phyloP scores from a whole-genome alignment of 1,139 yeast genomes.

The Geotrichum macrosporum region DNA sequence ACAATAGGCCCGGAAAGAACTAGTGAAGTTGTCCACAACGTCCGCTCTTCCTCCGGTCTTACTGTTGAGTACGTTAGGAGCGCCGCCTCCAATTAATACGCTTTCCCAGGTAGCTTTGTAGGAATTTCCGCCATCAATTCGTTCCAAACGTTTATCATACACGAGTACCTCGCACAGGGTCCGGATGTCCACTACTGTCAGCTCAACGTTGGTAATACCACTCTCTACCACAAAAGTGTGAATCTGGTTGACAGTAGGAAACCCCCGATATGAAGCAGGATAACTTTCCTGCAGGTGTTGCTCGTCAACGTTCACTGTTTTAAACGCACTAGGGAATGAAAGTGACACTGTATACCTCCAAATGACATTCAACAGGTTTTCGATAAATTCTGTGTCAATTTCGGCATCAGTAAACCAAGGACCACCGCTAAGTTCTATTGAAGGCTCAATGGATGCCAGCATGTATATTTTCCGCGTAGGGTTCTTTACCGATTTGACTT shows the following conservation, averaged over 20 bases:
- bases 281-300: conserved; percentile 40
- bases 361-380: conserved; percentile 71
- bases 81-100: conserved; percentile 59
- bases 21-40: too few species aligned
- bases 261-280: conserved; percentile 55
- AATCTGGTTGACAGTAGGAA: conserved; percentile 67
- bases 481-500: conserved; percentile 85
- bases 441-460: conserved; percentile 90
- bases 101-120: conserved; percentile 54
- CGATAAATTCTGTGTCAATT: conserved; percentile 88
- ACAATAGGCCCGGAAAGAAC: too few species aligned
- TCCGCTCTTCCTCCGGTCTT: conserved; percentile 1
- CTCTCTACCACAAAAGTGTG: conserved; percentile 69
- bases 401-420: conserved; percentile 99
- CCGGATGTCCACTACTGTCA: conserved; percentile 68
- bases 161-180: conserved; percentile 83
- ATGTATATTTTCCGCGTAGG: conserved; percentile 97
- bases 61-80: conserved; percentile 28
- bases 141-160: conserved; percentile 80
- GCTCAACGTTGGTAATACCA: conserved; percentile 77
- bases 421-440: conserved; percentile 95
- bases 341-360: conserved; percentile 80
- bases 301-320: conserved; percentile 15
- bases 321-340: conserved; percentile 53
- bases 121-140: conserved; percentile 43